Evolutionary conservation across 139 green algal genomes (phyloP), one percentile per base, ranked within the genome.

Genomic region (Zygnema circumcarinatum): DNA sequence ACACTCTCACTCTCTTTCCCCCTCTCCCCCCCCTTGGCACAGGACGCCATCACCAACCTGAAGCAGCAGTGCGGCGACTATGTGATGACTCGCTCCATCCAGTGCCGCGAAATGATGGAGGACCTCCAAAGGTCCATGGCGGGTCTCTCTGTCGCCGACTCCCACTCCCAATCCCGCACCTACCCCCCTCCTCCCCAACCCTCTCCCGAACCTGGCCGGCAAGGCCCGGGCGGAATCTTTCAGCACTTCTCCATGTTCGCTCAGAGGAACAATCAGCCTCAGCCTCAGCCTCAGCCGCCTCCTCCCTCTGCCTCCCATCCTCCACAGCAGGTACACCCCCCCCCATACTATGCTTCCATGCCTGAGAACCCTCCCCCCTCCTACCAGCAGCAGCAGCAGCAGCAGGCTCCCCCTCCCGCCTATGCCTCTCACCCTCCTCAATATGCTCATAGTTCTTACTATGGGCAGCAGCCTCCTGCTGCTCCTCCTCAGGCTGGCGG

Each of bases 61-160:
- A 83, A 89, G 79, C 95, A 98, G 93, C 95, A 98, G 89, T 92
- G 90, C 35, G 92, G 93, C 31, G 95, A 97, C 90, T 96, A 94
- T 76, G 84, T 81, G 80, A 92, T 95, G 88, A 96, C 94, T 1
- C 90, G 94, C 38, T 56, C 78, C 21, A 91, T 96, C 35, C 90
- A 94, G 88, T 52, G 89, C 29, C 54, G 90, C 22, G 92, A 94
- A 29, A 81, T 90, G 68, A 53, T 91, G 62, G 73, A 93, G 76
- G 83, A 92, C 29, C 67, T 92, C 21, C 89, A 92, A 36, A 79
- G 79, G 25, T 74, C 90, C 47, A 76, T 87, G 33, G 67, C 67
- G 21, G 81, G 81, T 20, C 81, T 87, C 56, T 87, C 81, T 32
- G 20, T 87, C 38, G 32, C 47, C 36, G 38, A 74, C 76, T 1